phyloP scores from a whole-genome alignment of 1,284 basidiomycete species.

The Boletus mariae region DNA sequence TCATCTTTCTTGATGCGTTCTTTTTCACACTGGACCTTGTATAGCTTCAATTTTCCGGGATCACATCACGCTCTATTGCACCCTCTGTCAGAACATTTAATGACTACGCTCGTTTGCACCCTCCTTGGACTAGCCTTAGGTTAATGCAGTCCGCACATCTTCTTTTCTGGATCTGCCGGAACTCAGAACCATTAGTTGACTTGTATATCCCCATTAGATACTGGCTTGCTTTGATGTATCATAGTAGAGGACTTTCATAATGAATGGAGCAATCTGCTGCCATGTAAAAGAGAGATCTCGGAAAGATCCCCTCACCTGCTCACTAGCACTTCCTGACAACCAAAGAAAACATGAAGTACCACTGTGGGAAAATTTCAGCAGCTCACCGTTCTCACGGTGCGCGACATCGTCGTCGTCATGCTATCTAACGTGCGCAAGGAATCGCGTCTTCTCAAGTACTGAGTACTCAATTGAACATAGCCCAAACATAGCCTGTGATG shows the following conservation, averaged over 20 bases:
- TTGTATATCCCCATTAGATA: slow-evolving; percentile 27
- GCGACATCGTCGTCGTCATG: too few relatives aligned
- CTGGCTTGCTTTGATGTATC: slow-evolving; percentile 29
- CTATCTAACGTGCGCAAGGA: too few relatives aligned
- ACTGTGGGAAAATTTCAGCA: too few relatives aligned
- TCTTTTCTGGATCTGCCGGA: slow-evolving; percentile 16
- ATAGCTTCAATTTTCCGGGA: slow-evolving; percentile 69
- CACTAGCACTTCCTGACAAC: too few relatives aligned
- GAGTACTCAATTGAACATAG: too few relatives aligned
- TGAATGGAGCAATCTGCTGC: slow-evolving; percentile 4
- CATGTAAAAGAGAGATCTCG: neutral
- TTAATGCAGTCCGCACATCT: slow-evolving; percentile 3
- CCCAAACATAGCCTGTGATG: too few relatives aligned
- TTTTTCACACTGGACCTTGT: slow-evolving; percentile 10
- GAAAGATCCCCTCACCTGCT: neutral
- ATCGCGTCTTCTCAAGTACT: too few relatives aligned
- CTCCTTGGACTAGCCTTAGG: slow-evolving; percentile 5
- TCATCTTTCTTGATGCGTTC: slow-evolving; percentile 15
- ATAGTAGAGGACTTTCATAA: slow-evolving; percentile 24
- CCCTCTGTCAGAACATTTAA: slow-evolving; percentile 76
- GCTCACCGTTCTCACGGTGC: too few relatives aligned
- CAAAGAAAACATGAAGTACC: too few relatives aligned
- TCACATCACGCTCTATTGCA: slow-evolving; percentile 64
- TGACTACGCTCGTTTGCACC: slow-evolving; percentile 23
- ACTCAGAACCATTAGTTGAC: slow-evolving; percentile 22